Conservation (phyloP, 129 eudicot genomes). For the Flaveria linearis region DNA sequence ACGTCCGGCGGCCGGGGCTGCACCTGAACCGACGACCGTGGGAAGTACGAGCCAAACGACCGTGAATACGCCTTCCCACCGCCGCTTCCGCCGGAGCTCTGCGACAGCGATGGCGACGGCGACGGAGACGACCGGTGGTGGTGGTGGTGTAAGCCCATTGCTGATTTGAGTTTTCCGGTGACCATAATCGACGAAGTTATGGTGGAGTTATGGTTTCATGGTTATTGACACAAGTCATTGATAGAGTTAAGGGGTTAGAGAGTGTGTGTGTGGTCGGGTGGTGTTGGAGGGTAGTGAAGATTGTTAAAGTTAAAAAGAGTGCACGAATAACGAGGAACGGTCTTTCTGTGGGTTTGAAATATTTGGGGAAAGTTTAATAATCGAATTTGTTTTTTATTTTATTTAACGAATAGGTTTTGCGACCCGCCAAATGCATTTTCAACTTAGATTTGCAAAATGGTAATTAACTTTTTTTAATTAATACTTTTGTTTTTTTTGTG, state of each 20-base stretch:
- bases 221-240: conserved; percentile 38
- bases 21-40: conserved; percentile 88
- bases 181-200: conserved; percentile 45
- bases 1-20: conserved; percentile 96
- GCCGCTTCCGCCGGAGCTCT: conserved; percentile 34
- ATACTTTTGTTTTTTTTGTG: no score
- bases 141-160: conserved; percentile 57
- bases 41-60: conserved; percentile 83
- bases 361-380: conserved; percentile 39
- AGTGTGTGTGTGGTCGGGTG: conserved; percentile 5
- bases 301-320: conserved; percentile 10
- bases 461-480: no score
- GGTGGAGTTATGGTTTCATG: conserved; percentile 15
- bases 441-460: neutral
- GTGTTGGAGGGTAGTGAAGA: conserved; percentile 26
- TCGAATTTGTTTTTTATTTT: neutral
- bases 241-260: conserved; percentile 30
- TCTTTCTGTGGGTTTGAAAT: conserved; percentile 48
- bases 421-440: conserved; percentile 38
- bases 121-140: no score
- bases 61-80: conserved; percentile 54
- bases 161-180: conserved; percentile 74
- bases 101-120: conserved; percentile 25
- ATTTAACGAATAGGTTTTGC: neutral
- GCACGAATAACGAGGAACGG: conserved; percentile 74